These are phyloP conservation scores for Suillus occidentalis DNA, from an alignment of 768 basidiomycete species.

Conservation along the genomic window DNA sequence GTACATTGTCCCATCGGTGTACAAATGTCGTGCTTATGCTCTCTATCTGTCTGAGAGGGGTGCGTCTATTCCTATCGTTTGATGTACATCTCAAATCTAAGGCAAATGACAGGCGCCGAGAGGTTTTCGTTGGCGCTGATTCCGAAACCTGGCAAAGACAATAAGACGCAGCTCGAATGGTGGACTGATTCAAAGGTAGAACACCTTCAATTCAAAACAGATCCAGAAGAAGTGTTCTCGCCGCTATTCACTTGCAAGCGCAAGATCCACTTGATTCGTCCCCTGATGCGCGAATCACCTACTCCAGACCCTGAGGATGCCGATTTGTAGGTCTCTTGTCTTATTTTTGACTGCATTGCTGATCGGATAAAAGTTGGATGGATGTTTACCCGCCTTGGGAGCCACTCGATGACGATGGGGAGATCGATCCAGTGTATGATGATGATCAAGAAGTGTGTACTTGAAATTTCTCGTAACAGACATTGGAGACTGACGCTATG, in stretches of 20 bases:
- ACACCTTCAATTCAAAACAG: slow-evolving; percentile 18
- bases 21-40: slow-evolving; percentile 34
- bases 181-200: slow-evolving; percentile 19
- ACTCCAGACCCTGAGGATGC: slow-evolving; percentile 15
- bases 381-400: slow-evolving; percentile 22
- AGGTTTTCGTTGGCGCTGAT: slow-evolving; percentile 25
- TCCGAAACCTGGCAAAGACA: slow-evolving; percentile 11
- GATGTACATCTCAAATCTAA: neutral
- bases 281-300: slow-evolving; percentile 17
- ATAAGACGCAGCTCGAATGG: slow-evolving; percentile 17
- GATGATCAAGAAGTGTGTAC: neutral
- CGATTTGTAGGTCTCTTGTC: slow-evolving; percentile 19
- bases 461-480: neutral
- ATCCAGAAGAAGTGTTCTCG: slow-evolving; percentile 21
- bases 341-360: neutral
- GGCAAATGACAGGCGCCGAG: slow-evolving; percentile 20
- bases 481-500: neutral
- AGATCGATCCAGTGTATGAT: slow-evolving; percentile 18
- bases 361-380: slow-evolving; percentile 20
- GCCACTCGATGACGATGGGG: slow-evolving; percentile 27
- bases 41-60: slow-evolving; percentile 33
- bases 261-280: neutral
- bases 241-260: slow-evolving; percentile 29
- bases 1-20: slow-evolving; percentile 31
- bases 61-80: neutral